These are phyloP conservation scores for Polychaeton citri DNA, from an alignment of 2,329 filamentous ascomycete genomes.

Conservation along the genomic window DNA sequence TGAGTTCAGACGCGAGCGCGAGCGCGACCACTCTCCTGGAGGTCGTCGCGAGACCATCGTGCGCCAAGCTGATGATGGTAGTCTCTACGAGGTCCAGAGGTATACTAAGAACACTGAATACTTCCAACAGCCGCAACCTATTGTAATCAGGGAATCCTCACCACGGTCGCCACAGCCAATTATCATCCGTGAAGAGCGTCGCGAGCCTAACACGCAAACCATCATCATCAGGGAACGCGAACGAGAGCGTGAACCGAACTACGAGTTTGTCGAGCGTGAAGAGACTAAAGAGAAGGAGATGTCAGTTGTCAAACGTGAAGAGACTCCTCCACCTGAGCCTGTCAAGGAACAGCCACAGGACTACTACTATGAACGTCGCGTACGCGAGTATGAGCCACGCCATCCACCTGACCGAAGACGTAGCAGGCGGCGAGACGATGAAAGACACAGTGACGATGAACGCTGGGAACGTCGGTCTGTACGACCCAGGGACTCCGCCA, in stretches of 20 bases:
- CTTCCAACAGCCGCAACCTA: slow-evolving; percentile 32
- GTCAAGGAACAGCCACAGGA: slow-evolving; percentile 30
- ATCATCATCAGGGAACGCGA: slow-evolving; percentile 37
- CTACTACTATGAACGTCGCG: slow-evolving; percentile 47
- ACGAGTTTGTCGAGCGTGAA: slow-evolving; percentile 46
- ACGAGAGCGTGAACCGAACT: slow-evolving; percentile 35
- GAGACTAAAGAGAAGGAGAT: slow-evolving; percentile 34
- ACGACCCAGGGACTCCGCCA: slow-evolving; percentile 40
- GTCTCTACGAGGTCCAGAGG: slow-evolving; percentile 33
- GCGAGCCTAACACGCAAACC: slow-evolving; percentile 23
- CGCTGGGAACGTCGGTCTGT: slow-evolving; percentile 29
- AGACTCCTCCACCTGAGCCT: slow-evolving; percentile 20
- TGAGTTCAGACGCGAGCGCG: slow-evolving; percentile 37
- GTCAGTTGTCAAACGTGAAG: slow-evolving; percentile 28
- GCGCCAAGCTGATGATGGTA: background rate
- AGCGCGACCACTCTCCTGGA: slow-evolving; percentile 32
- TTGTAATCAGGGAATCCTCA: slow-evolving; percentile 39
- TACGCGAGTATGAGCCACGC: slow-evolving; percentile 37
- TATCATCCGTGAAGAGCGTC: slow-evolving; percentile 41
- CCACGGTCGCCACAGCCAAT: slow-evolving; percentile 34
- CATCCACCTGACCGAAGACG: background rate
- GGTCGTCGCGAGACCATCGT: slow-evolving; percentile 20
- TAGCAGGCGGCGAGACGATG: slow-evolving; percentile 27
- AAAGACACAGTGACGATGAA: slow-evolving; percentile 23
- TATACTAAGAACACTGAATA: slow-evolving; percentile 42